Base-by-base conservation (phyloP, 495 filamentous ascomycete species). In the Aspergillus heteromorphus region DNA sequence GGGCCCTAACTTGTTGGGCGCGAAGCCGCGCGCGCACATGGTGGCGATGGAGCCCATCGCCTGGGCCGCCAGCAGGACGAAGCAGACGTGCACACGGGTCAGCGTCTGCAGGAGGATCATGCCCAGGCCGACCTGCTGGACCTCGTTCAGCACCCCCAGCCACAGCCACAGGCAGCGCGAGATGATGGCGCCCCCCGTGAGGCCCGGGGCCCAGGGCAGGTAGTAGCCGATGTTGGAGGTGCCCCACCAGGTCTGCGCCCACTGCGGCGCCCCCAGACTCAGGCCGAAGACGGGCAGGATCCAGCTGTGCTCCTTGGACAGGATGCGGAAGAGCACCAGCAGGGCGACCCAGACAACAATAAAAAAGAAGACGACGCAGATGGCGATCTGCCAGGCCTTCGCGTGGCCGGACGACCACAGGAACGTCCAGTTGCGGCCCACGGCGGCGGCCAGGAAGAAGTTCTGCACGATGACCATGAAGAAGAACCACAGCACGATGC, bases 171-270 rank as follows among this genome's bases (percentile, higher is more conserved):
- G 64, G 6, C 67, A 65, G 23, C 84, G 68, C 0, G 78, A 79
- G 0, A 81, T 57, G 2, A 86, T 58, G 0, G 84, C 77, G 36
- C 76, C 76, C 5, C 69, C 71, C 4, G 79, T 60, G 0, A 77
- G 69, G 16, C 66, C 51, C 10, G 78, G 79, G 16, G 61, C 61
- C 83, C 83, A 87, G 2, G 84, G 84, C 6, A 87, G 66, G 55
- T 80, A 87, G 29, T 68, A 58, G 5, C 82, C 84, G 57, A 83
- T 74, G 30, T 75, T 75, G 0, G 76, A 80, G 0, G 74, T 78
- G 14, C 70, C 76, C 84, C 84, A 87, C 54, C 85, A 77, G 65
- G 83, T 83, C 66, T 87, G 84, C 23, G 75, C 76, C 83, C 84
- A 87, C 41, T 83, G 72, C 0, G 84, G 84, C 1, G 81, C 79